phyloP scores from a whole-genome alignment of 352 stramenopile genomes.

The Pythium grandisporangium region DNA sequence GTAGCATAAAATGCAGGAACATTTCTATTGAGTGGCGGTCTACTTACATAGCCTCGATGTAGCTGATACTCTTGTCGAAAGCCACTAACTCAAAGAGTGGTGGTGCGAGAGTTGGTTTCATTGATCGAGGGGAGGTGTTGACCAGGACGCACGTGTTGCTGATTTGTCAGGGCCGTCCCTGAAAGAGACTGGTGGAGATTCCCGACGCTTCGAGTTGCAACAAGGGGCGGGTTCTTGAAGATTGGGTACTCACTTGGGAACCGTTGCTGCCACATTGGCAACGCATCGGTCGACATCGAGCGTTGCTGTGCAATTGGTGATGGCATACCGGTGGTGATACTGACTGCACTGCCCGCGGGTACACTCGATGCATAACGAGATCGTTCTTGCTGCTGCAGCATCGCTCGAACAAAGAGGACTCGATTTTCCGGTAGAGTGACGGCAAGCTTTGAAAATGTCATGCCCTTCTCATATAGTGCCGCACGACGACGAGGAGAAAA shows the following conservation, averaged over 20 bases:
- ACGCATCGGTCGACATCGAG: slow-evolving; percentile 29
- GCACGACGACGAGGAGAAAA: slow-evolving; percentile 35
- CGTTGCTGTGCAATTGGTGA: slow-evolving; percentile 21
- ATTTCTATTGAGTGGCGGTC: too few species aligned
- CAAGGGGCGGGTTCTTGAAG: slow-evolving; percentile 39
- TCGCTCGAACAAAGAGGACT: slow-evolving; percentile 72
- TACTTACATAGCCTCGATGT: too few species aligned
- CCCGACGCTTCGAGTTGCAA: slow-evolving; percentile 19
- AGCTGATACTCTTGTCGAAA: too few species aligned
- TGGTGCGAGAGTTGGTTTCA: too few species aligned
- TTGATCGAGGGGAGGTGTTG: too few species aligned
- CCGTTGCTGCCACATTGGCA: slow-evolving; percentile 30
- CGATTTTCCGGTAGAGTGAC: slow-evolving; percentile 67
- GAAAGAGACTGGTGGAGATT: too few species aligned
- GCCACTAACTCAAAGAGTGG: too few species aligned
- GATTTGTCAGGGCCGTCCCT: too few species aligned
- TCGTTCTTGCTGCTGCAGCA: slow-evolving; percentile 81
- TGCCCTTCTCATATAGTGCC: slow-evolving; percentile 29
- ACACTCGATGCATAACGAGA: slow-evolving; percentile 63
- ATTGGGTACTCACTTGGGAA: slow-evolving; percentile 50
- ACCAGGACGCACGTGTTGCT: too few species aligned
- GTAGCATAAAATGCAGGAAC: too few species aligned
- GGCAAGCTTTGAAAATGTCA: slow-evolving; percentile 73
- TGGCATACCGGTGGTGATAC: neutral
- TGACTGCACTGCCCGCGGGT: slow-evolving; percentile 11